A percentile compares a stretch with the other conserved stretches of the same genome.
These are phyloP conservation scores for Saturnispora zaruensis DNA, from an alignment of 805 yeast genomes.

Conservation along the genomic window DNA sequence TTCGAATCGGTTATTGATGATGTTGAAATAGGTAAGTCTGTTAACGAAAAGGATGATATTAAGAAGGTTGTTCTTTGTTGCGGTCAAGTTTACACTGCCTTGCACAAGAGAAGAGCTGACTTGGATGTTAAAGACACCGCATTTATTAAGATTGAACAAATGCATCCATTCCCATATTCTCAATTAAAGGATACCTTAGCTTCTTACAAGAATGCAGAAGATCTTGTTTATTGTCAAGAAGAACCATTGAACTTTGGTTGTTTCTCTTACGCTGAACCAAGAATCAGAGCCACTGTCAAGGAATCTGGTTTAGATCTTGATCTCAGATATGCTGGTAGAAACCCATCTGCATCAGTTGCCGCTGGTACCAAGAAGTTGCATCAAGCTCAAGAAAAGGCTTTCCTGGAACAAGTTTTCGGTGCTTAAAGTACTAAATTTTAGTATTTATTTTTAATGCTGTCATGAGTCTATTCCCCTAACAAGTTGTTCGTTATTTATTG, in stretches of 20 bases:
- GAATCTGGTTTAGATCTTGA: slow-evolving; percentile 57
- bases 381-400: slow-evolving; percentile 76
- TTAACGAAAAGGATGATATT: slow-evolving; percentile 71
- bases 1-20: slow-evolving; percentile 97
- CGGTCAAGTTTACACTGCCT: slow-evolving; percentile 93
- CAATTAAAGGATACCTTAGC: slow-evolving; percentile 80
- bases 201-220: slow-evolving; percentile 74
- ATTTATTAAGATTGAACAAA: slow-evolving; percentile 80
- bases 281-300: slow-evolving; percentile 65
- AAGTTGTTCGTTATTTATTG: not conserved
- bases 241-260: slow-evolving; percentile 98
- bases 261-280: slow-evolving; percentile 73
- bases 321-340: slow-evolving; percentile 91
- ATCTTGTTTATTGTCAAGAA: slow-evolving; percentile 95
- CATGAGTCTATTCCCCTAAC: not conserved
- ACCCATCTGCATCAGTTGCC: slow-evolving; percentile 97
- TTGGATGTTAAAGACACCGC: slow-evolving; percentile 78
- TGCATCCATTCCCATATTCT: slow-evolving; percentile 98
- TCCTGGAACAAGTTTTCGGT: slow-evolving; percentile 68
- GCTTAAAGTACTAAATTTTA: slow-evolving; percentile 2
- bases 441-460: slow-evolving; percentile 1
- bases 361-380: slow-evolving; percentile 93
- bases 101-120: slow-evolving; percentile 80
- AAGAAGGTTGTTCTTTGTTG: slow-evolving; percentile 76
- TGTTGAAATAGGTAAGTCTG: slow-evolving; percentile 69